A percentile compares a stretch with the other conserved stretches of the same genome.
Conservation (phyloP, 1,284 basidiomycete species). For the Irpex sp. region DNA sequence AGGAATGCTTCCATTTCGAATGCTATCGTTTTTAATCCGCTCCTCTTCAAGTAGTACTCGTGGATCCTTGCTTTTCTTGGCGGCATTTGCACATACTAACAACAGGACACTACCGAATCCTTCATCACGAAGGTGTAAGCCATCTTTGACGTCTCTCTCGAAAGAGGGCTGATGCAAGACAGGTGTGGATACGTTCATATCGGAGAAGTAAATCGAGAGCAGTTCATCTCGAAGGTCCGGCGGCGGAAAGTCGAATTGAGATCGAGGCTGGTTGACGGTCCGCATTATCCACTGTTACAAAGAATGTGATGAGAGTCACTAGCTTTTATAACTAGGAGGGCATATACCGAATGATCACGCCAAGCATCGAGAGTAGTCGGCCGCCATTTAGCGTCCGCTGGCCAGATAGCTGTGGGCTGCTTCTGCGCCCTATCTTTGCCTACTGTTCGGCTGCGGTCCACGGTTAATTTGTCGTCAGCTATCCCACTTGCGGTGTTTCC, state of each 20-base stretch:
- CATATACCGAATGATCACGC: background rate
- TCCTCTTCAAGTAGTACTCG: slow-evolving; percentile 38
- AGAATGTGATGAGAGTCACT: background rate
- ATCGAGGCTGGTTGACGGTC: background rate
- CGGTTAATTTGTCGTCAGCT: background rate
- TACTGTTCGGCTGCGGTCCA: background rate
- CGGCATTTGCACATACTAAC: slow-evolving; percentile 49
- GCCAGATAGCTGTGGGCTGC: background rate
- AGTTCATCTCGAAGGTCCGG: slow-evolving; percentile 25
- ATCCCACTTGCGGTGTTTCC: background rate
- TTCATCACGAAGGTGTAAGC: slow-evolving; percentile 37
- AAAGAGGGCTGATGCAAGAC: slow-evolving; percentile 51
- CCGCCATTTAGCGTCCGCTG: background rate
- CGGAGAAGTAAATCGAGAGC: slow-evolving; percentile 45
- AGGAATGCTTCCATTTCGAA: background rate
- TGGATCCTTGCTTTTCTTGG: slow-evolving; percentile 48
- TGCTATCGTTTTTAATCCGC: background rate
- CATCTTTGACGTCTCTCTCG: slow-evolving; percentile 33
- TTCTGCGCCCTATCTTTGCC: background rate
- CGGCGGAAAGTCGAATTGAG: background rate
- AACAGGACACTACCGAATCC: slow-evolving; percentile 47
- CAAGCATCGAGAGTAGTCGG: background rate
- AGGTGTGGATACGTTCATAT: slow-evolving; percentile 38
- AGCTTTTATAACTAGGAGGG: background rate
- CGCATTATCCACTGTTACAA: background rate